Conservation (phyloP, 208 protist species). For the Herpetomonas samuelpessoai region DNA sequence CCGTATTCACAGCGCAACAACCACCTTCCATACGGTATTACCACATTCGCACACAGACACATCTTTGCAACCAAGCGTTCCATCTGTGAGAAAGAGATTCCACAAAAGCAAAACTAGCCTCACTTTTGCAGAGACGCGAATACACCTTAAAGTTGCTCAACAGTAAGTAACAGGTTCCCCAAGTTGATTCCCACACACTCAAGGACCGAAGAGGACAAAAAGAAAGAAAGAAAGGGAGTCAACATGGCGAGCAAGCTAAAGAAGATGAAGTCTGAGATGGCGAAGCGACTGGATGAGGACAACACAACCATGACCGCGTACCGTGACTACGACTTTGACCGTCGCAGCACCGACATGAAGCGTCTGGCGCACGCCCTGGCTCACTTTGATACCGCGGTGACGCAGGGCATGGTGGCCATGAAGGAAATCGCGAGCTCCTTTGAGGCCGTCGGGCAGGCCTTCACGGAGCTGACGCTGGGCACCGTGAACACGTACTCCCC, state of each 20-base stretch:
- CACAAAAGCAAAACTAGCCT: too few relatives aligned
- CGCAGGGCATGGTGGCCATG: conserved; percentile 60
- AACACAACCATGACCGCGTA: conserved; percentile 24
- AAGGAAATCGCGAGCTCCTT: conserved; percentile 61
- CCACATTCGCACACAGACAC: too few relatives aligned
- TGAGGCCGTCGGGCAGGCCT: conserved; percentile 52
- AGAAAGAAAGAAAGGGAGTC: conserved; percentile 5
- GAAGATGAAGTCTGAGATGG: conserved; percentile 21
- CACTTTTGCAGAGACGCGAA: too few relatives aligned
- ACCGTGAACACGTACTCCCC: conserved; percentile 22
- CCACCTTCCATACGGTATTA: too few relatives aligned
- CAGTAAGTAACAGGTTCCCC: too few relatives aligned
- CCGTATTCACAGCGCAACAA: too few relatives aligned
- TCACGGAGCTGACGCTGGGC: conserved; percentile 49
- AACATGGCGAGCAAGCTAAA: conserved; percentile 9
- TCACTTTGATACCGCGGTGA: conserved; percentile 51
- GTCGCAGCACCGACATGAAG: conserved; percentile 33
- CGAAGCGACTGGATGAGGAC: conserved; percentile 20
- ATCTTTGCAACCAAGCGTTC: too few relatives aligned
- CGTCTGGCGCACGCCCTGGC: conserved; percentile 36
- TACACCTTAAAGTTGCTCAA: too few relatives aligned
- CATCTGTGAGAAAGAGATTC: too few relatives aligned
- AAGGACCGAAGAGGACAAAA: too few relatives aligned
- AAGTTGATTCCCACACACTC: too few relatives aligned
- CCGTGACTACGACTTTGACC: conserved; percentile 59